Evolutionary conservation across 257 asterid genomes (phyloP).

Genomic region (Thymus mandschuricus): DNA sequence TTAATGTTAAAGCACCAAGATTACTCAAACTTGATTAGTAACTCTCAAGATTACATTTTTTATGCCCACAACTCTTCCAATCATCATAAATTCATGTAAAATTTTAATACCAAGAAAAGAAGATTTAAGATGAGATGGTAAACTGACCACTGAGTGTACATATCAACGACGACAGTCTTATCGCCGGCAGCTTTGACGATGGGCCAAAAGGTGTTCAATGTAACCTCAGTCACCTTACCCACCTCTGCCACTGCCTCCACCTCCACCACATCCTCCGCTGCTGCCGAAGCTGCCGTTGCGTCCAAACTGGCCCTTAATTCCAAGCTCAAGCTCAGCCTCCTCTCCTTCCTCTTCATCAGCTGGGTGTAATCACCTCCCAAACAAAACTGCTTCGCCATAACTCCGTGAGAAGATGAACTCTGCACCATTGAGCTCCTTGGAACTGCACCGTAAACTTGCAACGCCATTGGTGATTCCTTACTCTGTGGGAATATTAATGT

Average conservation of each 20-base stretch:
- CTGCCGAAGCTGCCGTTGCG: constrained; percentile 40
- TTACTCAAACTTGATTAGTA: no score
- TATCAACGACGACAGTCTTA: constrained; percentile 75
- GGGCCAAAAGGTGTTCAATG: constrained; percentile 78
- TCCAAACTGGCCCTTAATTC: constrained; percentile 59
- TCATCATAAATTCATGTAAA: no score
- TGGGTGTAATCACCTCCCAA: constrained; percentile 54
- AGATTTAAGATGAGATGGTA: no score
- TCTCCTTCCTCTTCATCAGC: constrained; percentile 34
- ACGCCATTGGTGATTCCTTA: constrained; percentile 58
- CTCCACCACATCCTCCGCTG: constrained; percentile 37
- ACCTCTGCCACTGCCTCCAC: constrained; percentile 57
- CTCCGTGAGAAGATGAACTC: constrained; percentile 31
- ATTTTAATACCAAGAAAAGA: no score
- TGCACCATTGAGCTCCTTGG: constrained; percentile 54
- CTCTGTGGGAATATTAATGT: background rate
- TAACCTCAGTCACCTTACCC: constrained; percentile 79
- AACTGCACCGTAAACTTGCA: constrained; percentile 60
- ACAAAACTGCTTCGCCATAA: constrained; percentile 47
- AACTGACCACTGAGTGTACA: constrained; percentile 83
- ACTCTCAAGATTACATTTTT: no score
- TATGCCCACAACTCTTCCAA: no score
- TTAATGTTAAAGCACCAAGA: no score
- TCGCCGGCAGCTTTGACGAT: constrained; percentile 76
- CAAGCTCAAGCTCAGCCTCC: constrained; percentile 40